Conservation (phyloP, 2,329 filamentous ascomycete species). For the Tolypocladium pustulatum region DNA sequence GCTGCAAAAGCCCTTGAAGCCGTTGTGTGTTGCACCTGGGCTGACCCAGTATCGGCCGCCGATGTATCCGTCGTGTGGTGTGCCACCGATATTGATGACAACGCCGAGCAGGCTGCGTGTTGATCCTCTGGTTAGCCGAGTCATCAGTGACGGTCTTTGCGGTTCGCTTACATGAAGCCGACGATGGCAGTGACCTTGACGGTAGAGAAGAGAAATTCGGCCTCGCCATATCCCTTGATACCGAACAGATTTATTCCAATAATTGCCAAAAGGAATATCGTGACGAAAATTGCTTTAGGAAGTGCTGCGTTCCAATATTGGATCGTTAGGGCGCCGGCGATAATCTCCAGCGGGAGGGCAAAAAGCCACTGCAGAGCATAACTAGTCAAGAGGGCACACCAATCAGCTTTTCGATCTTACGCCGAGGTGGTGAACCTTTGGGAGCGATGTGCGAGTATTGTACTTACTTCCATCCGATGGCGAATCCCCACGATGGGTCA, state of each 20-base stretch:
- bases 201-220: conserved; percentile 78
- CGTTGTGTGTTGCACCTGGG: conserved; percentile 74
- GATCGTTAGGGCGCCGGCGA: conserved; percentile 76
- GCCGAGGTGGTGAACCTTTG: too few species aligned
- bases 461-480: conserved; percentile 84
- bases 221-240: conserved; percentile 80
- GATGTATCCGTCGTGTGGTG: conserved; percentile 63
- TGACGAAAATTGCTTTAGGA: conserved; percentile 66
- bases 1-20: conserved; percentile 70
- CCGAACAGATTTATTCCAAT: conserved; percentile 79
- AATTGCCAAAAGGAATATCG: conserved; percentile 68
- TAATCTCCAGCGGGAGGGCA: conserved; percentile 74
- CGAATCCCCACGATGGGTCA: conserved; percentile 89
- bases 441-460: not conserved
- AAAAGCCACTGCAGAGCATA: conserved; percentile 85
- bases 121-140: not conserved
- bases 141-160: conserved; percentile 14
- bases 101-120: conserved; percentile 63
- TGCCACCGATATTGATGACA: conserved; percentile 75
- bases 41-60: conserved; percentile 66
- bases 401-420: not conserved
- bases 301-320: conserved; percentile 63
- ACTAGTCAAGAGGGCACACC: conserved; percentile 26
- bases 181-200: conserved; percentile 81
- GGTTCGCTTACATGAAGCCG: conserved; percentile 62